A percentile compares a stretch with the other conserved stretches of the same genome.
These are phyloP conservation scores for Cajanus cajan DNA, from an alignment of 306 rosid species.

Conservation along the genomic window DNA sequence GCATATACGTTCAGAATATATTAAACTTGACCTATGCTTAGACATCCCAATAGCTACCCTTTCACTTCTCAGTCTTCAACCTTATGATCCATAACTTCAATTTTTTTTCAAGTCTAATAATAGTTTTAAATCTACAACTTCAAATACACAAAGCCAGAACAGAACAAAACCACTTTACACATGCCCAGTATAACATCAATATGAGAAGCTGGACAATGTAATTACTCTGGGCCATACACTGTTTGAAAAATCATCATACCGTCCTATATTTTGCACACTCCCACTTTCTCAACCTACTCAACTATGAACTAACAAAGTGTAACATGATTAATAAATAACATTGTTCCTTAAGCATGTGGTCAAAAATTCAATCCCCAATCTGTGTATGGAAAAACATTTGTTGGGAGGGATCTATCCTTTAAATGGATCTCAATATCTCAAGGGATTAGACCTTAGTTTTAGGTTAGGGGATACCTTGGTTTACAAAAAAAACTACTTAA, in stretches of 20 bases:
- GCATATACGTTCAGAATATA: constrained; percentile 24
- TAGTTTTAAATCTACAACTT: constrained; percentile 21
- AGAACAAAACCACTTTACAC: constrained; percentile 18
- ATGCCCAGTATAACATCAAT: constrained; percentile 11
- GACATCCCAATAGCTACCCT: constrained; percentile 3
- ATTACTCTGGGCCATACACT: not conserved
- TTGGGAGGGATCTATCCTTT: too few relatives aligned
- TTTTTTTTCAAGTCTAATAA: not conserved
- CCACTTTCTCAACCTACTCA: constrained; percentile 9
- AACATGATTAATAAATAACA: too few relatives aligned
- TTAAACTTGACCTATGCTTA: constrained; percentile 16
- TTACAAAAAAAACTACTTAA: not conserved
- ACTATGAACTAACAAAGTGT: too few relatives aligned
- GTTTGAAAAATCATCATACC: not conserved
- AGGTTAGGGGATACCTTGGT: too few relatives aligned
- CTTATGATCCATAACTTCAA: constrained; percentile 4
- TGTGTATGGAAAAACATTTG: too few relatives aligned
- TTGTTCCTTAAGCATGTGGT: too few relatives aligned
- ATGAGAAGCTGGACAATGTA: not conserved
- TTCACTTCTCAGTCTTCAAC: constrained; percentile 24
- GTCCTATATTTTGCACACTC: not conserved
- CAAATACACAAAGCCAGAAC: constrained; percentile 8
- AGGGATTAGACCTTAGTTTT: too few relatives aligned
- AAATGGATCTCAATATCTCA: too few relatives aligned
- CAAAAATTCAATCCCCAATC: too few relatives aligned